phyloP scores from a whole-genome alignment of 208 protist genomes.

The Leishmania braziliensis region DNA sequence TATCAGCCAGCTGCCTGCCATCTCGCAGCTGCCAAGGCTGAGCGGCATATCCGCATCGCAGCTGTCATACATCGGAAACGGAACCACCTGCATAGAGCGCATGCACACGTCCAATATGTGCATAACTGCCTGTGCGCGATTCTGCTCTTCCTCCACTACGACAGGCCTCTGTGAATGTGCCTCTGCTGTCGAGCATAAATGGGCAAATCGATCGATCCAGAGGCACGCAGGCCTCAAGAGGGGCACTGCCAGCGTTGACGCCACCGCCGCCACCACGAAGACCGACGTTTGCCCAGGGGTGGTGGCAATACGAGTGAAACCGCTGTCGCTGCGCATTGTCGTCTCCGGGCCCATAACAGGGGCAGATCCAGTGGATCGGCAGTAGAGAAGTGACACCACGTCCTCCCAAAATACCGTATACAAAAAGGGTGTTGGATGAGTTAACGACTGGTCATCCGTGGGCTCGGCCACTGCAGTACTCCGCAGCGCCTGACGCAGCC shows the following conservation, averaged over 20 bases:
- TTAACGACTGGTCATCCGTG: not conserved
- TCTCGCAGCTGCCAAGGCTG: constrained; percentile 5
- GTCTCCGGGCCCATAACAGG: not conserved
- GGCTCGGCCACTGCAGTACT: not conserved
- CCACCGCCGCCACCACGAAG: constrained; percentile 8
- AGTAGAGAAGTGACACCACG: constrained; percentile 3
- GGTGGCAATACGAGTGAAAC: not conserved
- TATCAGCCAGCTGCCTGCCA: constrained; percentile 30
- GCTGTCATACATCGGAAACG: constrained; percentile 27
- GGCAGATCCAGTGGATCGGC: not conserved
- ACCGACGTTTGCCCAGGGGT: constrained; percentile 15
- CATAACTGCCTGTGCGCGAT: not conserved
- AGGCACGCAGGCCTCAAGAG: constrained; percentile 8
- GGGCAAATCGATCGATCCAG: constrained; percentile 15
- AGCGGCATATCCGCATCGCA: constrained; percentile 16
- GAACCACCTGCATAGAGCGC: constrained; percentile 24
- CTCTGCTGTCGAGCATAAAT: not conserved
- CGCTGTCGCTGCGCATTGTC: not conserved
- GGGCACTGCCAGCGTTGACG: not conserved
- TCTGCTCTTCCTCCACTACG: not conserved
- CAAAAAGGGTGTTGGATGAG: not conserved
- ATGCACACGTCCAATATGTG: constrained; percentile 19
- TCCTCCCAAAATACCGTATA: not conserved
- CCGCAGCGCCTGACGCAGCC: constrained; percentile 13
- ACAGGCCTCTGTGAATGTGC: not conserved